These are phyloP conservation scores for Acorus gramineus DNA, from an alignment of 106 monocot species.

Conservation along the genomic window DNA sequence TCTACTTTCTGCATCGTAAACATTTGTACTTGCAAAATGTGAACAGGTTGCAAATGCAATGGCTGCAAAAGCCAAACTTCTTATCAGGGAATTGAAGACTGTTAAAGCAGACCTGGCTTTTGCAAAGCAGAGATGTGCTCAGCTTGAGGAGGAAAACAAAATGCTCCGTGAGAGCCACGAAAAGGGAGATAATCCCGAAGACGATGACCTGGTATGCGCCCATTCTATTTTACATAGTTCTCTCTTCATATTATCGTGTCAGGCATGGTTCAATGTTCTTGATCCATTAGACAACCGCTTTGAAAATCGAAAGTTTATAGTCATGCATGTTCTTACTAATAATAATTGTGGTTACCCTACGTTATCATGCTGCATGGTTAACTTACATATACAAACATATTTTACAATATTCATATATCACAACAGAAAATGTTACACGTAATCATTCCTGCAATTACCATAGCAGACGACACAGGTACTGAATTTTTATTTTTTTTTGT, in stretches of 20 bases:
- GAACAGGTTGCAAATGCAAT: conserved; percentile 82
- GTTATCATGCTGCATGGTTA: not conserved
- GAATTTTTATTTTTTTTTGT: too few relatives aligned
- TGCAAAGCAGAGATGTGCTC: conserved; percentile 71
- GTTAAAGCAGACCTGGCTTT: conserved; percentile 86
- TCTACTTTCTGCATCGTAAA: too few relatives aligned
- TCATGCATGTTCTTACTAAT: not conserved
- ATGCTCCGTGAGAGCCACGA: conserved; percentile 55
- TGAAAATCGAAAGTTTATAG: too few relatives aligned
- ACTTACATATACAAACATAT: too few relatives aligned
- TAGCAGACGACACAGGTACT: too few relatives aligned
- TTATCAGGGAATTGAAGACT: conserved; percentile 75
- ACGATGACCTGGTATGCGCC: conserved; percentile 73
- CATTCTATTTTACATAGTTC: not conserved
- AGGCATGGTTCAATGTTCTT: too few relatives aligned
- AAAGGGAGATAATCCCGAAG: conserved; percentile 50
- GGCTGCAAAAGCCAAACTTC: conserved; percentile 89
- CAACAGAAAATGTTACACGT: too few relatives aligned
- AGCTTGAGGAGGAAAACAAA: conserved; percentile 86
- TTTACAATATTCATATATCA: too few relatives aligned
- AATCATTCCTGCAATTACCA: too few relatives aligned
- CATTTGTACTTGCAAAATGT: not conserved
- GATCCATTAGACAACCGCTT: too few relatives aligned
- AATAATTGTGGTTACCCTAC: not conserved
- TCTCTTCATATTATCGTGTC: not conserved